phyloP scores from a whole-genome alignment of 1,139 yeast species.

The Pichia sp. region DNA sequence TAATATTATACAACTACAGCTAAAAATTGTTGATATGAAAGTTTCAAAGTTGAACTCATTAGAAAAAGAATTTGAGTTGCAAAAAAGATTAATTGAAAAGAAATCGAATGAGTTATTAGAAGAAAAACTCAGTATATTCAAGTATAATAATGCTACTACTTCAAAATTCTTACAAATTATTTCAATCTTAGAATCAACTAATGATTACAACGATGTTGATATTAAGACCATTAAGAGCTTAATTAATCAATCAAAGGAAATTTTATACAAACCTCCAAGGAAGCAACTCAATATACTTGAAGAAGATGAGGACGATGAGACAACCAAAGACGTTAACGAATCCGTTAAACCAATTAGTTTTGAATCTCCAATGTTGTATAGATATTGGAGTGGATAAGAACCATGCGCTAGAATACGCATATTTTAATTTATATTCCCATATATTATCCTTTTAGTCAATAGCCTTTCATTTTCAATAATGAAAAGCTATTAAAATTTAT shows the following conservation, averaged over 20 bases:
- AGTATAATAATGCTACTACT: conserved; percentile 49
- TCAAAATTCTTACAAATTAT: conserved; percentile 43
- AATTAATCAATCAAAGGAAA: conserved; percentile 42
- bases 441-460: background rate
- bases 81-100: conserved; percentile 63
- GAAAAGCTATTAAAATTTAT: background rate
- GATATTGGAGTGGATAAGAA: conserved; percentile 69
- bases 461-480: background rate
- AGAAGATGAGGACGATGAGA: conserved; percentile 17
- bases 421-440: background rate
- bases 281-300: conserved; percentile 29
- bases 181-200: conserved; percentile 29
- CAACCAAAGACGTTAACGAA: conserved; percentile 27
- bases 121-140: conserved; percentile 69
- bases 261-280: conserved; percentile 47
- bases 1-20: conserved; percentile 61
- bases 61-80: conserved; percentile 74
- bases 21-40: conserved; percentile 72
- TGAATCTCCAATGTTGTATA: conserved; percentile 77
- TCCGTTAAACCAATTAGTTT: conserved; percentile 65
- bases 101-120: conserved; percentile 78
- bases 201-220: conserved; percentile 11
- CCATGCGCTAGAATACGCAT: background rate
- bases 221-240: conserved; percentile 26
- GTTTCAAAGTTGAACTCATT: conserved; percentile 60